Evolutionary conservation across 2,329 filamentous ascomycete species (phyloP), one percentile per base, ranked within the genome.

Genomic region (Colletotrichum gigasporum): DNA sequence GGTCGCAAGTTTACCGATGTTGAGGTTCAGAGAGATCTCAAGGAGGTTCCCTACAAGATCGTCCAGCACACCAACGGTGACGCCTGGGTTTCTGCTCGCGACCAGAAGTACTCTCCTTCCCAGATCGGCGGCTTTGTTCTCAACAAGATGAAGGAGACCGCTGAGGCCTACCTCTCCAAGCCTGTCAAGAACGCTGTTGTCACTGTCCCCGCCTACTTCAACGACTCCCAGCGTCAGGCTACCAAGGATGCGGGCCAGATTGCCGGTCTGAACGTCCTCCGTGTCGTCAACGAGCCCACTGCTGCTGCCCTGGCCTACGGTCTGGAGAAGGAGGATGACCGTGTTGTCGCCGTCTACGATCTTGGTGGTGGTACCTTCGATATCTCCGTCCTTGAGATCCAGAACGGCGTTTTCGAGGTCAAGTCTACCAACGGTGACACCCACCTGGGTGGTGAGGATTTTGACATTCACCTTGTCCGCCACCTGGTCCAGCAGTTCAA

Each of bases 391-490:
- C 91, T 98, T 14, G 94, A 97, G 83, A 97, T 98, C 77, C 94
- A 97, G 84, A 94, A 94, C 81, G 95, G 95, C 80, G 94, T 98
- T 60, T 98, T 98, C 80, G 95, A 97, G 86, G 95, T 98, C 81
- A 97, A 97, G 89, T 97, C 95, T 16, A 98, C 95, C 85, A 97
- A 97, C 81, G 95, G 95, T 90, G 95, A 98, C 80, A 98, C 95
- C 70, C 95, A 98, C 82, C 89, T 98, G 72, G 95, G 95, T 89
- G 95, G 95, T 84, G 95, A 98, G 81, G 95, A 98, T 81, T 98
- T 97, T 76, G 95, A 98, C 78, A 97, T 97, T 76, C 89, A 88
- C 75, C 90, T 98, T 63, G 95, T 97, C 76, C 94, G 94, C 77
- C 91, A 97, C 87, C 87, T 98, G 64, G 93, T 97, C 69, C 87